A percentile compares a stretch with the other conserved stretches of the same genome.
Evolutionary conservation across 192 early-diverging fungal genomes (phyloP).

Genomic region (Coemansia guatemalensis): DNA sequence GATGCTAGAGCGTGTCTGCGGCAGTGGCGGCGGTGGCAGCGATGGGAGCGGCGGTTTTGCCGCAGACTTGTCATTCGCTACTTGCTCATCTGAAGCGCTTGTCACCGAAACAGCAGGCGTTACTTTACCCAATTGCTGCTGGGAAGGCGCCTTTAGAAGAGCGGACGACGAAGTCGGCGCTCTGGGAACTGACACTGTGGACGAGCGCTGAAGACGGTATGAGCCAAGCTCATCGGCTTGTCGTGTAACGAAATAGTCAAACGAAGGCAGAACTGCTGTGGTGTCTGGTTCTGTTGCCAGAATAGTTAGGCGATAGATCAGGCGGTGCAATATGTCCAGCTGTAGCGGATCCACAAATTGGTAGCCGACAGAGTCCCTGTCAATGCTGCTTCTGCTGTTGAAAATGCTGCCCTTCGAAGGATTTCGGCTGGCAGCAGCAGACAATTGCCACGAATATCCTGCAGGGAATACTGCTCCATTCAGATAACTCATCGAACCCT

Average conservation of each 20-base stretch:
- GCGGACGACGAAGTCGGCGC: not conserved
- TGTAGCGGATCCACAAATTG: slow-evolving; percentile 21
- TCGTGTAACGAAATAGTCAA: slow-evolving; percentile 42
- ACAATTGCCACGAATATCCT: slow-evolving; percentile 18
- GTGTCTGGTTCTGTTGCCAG: slow-evolving; percentile 39
- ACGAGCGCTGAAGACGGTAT: slow-evolving; percentile 38
- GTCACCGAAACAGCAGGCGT: not conserved
- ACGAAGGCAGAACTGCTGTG: slow-evolving; percentile 29
- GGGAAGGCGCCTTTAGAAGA: not conserved
- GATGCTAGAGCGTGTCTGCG: slow-evolving; percentile 3
- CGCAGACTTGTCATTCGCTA: not conserved
- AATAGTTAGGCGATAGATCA: slow-evolving; percentile 43
- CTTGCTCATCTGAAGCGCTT: not conserved
- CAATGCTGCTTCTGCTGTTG: not conserved
- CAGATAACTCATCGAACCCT: slow-evolving; percentile 35
- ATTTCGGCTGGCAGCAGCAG: not conserved
- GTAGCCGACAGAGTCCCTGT: not conserved
- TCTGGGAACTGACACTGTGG: slow-evolving; percentile 26
- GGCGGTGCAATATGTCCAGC: slow-evolving; percentile 35
- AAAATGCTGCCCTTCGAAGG: not conserved
- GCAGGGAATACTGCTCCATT: slow-evolving; percentile 5
- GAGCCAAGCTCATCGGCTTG: slow-evolving; percentile 21
- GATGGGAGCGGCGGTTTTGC: not conserved
- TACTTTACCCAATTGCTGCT: not conserved
- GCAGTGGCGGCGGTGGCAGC: not conserved